phyloP scores from a whole-genome alignment of 2,329 filamentous ascomycete species.

The Cryoendolithus antarcticus region DNA sequence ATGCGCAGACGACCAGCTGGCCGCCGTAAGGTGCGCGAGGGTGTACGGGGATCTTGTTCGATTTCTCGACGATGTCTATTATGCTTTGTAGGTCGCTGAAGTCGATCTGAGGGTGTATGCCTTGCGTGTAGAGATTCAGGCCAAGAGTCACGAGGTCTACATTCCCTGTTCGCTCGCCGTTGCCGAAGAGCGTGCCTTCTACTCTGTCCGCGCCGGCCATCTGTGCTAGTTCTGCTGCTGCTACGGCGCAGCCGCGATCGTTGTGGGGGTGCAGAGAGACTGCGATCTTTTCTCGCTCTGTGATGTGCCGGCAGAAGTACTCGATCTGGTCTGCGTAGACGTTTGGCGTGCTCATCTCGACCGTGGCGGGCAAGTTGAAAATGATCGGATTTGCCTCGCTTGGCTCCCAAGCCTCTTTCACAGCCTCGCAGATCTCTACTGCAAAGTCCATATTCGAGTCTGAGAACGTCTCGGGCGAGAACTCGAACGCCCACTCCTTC shows the following conservation, averaged over 20 bases:
- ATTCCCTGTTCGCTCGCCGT: conserved; percentile 91
- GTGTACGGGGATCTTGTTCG: conserved; percentile 90
- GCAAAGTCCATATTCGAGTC: conserved; percentile 78
- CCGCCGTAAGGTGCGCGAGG: conserved; percentile 83
- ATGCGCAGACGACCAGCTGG: conserved; percentile 81
- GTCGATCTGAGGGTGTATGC: conserved; percentile 71
- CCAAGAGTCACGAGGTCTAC: conserved; percentile 88
- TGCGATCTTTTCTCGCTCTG: conserved; percentile 72
- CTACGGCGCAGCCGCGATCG: conserved; percentile 79
- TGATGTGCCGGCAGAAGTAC: conserved; percentile 80
- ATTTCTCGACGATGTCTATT: conserved; percentile 80
- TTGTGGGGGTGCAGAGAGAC: conserved; percentile 92
- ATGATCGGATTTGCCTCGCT: conserved; percentile 71
- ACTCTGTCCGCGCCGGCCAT: conserved; percentile 95
- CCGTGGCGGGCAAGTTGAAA: conserved; percentile 92
- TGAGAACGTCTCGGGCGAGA: conserved; percentile 80
- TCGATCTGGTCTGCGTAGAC: conserved; percentile 94
- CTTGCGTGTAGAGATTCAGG: conserved; percentile 90
- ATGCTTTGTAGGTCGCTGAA: conserved; percentile 79
- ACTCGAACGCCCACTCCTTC: conserved; percentile 67
- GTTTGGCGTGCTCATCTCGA: conserved; percentile 90
- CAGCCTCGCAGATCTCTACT: conserved; percentile 74
- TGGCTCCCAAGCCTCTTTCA: conserved; percentile 88
- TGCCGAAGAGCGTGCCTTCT: conserved; percentile 87
- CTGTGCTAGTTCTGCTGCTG: conserved; percentile 81